phyloP scores from a whole-genome alignment of 2,329 filamentous ascomycete species.

The Ophiostoma himal-ulmi region DNA sequence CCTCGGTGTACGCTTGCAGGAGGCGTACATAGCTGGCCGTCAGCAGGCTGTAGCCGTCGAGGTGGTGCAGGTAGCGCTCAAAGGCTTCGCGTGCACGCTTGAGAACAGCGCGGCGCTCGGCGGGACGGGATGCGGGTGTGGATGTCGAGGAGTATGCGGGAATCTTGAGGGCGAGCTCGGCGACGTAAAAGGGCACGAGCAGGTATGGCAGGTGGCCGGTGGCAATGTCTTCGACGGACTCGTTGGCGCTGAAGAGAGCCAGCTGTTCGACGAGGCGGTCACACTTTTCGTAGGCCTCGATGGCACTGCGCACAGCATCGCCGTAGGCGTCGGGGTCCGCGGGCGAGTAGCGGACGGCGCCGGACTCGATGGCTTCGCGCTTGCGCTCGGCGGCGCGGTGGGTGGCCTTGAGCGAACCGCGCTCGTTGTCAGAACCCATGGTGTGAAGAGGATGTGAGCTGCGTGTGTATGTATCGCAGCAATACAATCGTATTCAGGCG shows the following conservation, averaged over 20 bases:
- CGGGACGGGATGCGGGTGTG: neutral
- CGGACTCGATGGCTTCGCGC: constrained; percentile 51
- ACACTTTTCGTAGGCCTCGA: constrained; percentile 68
- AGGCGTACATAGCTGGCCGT: constrained; percentile 58
- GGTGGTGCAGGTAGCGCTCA: constrained; percentile 68
- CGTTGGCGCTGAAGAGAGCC: constrained; percentile 85
- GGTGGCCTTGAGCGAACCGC: constrained; percentile 39
- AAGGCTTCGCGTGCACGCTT: constrained; percentile 62
- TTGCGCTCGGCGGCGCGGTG: constrained; percentile 48
- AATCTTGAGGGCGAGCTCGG: constrained; percentile 69
- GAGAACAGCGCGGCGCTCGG: constrained; percentile 58
- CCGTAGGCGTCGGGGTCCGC: constrained; percentile 58
- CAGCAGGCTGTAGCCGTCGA: constrained; percentile 75
- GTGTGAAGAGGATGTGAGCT: neutral
- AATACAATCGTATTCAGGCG: neutral
- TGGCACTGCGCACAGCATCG: constrained; percentile 59
- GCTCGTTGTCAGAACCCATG: neutral
- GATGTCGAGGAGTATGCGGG: constrained; percentile 38
- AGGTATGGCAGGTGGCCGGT: constrained; percentile 84
- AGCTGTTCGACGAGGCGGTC: constrained; percentile 62
- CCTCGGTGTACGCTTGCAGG: constrained; percentile 66
- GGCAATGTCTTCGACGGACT: constrained; percentile 77
- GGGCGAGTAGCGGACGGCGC: constrained; percentile 13
- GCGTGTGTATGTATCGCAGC: neutral
- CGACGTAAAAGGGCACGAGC: constrained; percentile 68